Evolutionary conservation across 2,329 filamentous ascomycete genomes (phyloP).

Genomic region (Pseudogymnoascus sp.): DNA sequence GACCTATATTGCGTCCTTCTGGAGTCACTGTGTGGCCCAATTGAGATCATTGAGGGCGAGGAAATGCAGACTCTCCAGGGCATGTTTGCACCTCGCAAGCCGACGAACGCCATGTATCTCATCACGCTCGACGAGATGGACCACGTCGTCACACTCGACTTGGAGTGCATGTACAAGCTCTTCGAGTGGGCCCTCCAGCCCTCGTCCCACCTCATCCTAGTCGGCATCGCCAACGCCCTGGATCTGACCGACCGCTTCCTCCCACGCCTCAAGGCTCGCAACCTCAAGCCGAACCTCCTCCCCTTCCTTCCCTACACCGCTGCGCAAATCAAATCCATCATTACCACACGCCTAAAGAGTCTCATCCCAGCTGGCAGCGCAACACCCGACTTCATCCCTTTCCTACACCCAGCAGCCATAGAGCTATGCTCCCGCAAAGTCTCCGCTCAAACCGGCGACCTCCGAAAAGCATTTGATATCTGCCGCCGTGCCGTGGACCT

Average conservation of each 20-base stretch:
- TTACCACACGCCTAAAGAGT: conserved; percentile 72
- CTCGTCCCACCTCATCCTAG: conserved; percentile 68
- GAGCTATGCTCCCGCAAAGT: conserved; percentile 93
- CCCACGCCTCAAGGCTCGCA: conserved; percentile 84
- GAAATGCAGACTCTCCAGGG: conserved; percentile 59
- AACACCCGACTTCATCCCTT: conserved; percentile 59
- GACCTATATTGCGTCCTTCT: conserved; percentile 77
- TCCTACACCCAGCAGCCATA: conserved; percentile 88
- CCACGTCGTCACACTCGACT: conserved; percentile 78
- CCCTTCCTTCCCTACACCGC: conserved; percentile 91
- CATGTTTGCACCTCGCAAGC: conserved; percentile 59
- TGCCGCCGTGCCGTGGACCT: conserved; percentile 83
- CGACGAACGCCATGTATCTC: conserved; percentile 52
- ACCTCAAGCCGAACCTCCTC: conserved; percentile 79
- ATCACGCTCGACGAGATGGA: conserved; percentile 93
- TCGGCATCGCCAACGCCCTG: conserved; percentile 93
- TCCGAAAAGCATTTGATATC: conserved; percentile 93
- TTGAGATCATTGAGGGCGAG: conserved; percentile 54
- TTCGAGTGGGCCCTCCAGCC: conserved; percentile 92
- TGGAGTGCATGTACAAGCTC: conserved; percentile 84
- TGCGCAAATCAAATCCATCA: conserved; percentile 76
- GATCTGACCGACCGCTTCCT: conserved; percentile 93
- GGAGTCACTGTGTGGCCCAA: conserved; percentile 55
- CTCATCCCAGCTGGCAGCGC: conserved; percentile 52
- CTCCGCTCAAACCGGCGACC: conserved; percentile 83